These are phyloP conservation scores for Lepidium aucheri DNA, from an alignment of 345 rosid genomes.

Conservation along the genomic window DNA sequence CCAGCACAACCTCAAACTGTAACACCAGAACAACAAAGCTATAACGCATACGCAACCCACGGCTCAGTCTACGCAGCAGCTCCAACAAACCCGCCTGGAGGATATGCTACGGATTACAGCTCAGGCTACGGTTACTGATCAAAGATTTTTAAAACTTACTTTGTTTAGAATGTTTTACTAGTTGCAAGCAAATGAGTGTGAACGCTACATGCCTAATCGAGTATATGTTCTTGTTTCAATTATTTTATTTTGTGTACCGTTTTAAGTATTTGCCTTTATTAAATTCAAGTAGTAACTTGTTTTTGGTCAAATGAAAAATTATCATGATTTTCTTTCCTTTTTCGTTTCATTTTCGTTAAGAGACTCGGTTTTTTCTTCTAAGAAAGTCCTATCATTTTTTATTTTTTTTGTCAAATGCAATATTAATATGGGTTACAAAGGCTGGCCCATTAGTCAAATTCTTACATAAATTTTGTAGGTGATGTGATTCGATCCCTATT, in stretches of 20 bases:
- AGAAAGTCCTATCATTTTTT: too few relatives aligned
- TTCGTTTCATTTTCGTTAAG: too few relatives aligned
- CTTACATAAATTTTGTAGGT: too few relatives aligned
- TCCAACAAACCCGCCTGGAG: slow-evolving; percentile 72
- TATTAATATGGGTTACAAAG: too few relatives aligned
- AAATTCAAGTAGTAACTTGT: neutral
- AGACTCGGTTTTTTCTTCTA: too few relatives aligned
- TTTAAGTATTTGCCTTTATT: neutral
- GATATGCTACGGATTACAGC: slow-evolving; percentile 63
- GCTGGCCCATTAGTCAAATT: too few relatives aligned
- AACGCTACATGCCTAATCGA: slow-evolving; percentile 23
- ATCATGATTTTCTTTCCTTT: neutral
- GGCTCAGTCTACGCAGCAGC: slow-evolving; percentile 77
- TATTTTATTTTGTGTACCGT: neutral
- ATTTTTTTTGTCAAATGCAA: too few relatives aligned
- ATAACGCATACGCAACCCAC: slow-evolving; percentile 77
- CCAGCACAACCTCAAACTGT: slow-evolving; percentile 49
- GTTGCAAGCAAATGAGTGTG: slow-evolving; percentile 6
- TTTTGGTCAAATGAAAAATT: neutral
- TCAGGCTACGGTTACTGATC: slow-evolving; percentile 65
- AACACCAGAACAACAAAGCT: slow-evolving; percentile 62
- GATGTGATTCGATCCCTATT: too few relatives aligned
- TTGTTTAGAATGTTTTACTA: slow-evolving; percentile 15
- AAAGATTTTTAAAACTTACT: neutral
- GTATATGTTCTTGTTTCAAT: slow-evolving; percentile 6